These are phyloP conservation scores for Pichia sp. DNA, from an alignment of 1,139 yeast species.

Conservation along the genomic window DNA sequence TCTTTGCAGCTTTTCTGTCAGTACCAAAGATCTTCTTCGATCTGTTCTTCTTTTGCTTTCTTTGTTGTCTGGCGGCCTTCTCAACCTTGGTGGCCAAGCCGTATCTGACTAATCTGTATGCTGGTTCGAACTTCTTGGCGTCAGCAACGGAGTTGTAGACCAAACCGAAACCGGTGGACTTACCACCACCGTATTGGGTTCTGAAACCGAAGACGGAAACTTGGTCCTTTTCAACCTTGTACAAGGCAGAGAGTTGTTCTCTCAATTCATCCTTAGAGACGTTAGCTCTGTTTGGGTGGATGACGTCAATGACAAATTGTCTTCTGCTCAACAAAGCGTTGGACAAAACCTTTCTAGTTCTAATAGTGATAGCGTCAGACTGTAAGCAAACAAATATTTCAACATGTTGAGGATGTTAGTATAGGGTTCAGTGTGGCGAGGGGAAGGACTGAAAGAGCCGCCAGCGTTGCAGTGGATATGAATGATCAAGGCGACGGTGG, in stretches of 20 bases:
- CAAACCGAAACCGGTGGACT: constrained; percentile 98
- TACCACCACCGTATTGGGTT: constrained; percentile 99
- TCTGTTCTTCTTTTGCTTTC: constrained; percentile 99
- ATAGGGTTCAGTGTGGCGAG: not conserved
- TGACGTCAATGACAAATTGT: constrained; percentile 98
- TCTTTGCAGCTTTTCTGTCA: constrained; percentile 91
- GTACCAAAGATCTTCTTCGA: constrained; percentile 99
- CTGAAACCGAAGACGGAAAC: constrained; percentile 99
- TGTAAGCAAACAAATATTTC: constrained; percentile 24
- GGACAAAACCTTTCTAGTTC: constrained; percentile 99
- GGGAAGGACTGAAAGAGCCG: too few species aligned
- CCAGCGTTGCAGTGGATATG: too few species aligned
- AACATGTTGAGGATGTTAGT: constrained; percentile 5
- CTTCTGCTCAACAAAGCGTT: constrained; percentile 99
- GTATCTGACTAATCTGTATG: constrained; percentile 98
- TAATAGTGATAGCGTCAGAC: constrained; percentile 99
- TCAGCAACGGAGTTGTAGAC: constrained; percentile 98
- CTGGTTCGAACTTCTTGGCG: constrained; percentile 98
- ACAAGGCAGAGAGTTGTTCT: constrained; percentile 91
- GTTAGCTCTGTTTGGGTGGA: constrained; percentile 99
- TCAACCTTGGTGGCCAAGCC: constrained; percentile 96
- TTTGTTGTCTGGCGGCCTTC: constrained; percentile 98
- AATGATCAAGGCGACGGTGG: too few species aligned
- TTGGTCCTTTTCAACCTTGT: constrained; percentile 98
- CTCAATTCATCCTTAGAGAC: constrained; percentile 99